Conservation (phyloP, 805 yeast species). For the Starmerella stellata region DNA sequence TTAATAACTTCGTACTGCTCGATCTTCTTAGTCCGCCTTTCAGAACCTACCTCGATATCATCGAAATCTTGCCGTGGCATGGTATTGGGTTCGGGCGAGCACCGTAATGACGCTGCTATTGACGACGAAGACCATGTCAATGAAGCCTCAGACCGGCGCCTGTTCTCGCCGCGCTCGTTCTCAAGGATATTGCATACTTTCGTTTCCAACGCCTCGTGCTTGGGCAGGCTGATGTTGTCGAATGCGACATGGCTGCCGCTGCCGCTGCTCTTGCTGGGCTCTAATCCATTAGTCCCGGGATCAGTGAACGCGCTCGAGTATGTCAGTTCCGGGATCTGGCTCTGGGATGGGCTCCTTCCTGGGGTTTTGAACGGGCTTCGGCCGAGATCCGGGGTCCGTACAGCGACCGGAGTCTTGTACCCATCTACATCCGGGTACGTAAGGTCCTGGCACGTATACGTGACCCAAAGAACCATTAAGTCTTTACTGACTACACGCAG, state of each 20-base stretch:
- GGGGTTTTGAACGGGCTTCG: too few relatives aligned
- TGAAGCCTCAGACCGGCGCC: not conserved
- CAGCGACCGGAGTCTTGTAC: not conserved
- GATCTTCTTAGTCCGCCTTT: constrained; percentile 52
- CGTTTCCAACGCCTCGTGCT: not conserved
- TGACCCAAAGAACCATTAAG: constrained; percentile 61
- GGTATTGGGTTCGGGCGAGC: not conserved
- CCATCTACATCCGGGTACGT: not conserved
- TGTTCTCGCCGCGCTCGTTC: not conserved
- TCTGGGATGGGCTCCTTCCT: not conserved
- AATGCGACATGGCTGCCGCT: too few relatives aligned
- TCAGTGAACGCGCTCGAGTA: not conserved
- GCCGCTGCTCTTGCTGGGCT: not conserved
- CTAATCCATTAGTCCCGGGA: too few relatives aligned
- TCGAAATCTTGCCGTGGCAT: not conserved
- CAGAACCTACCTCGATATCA: constrained; percentile 38
- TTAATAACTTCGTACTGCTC: constrained; percentile 53
- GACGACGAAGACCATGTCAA: not conserved
- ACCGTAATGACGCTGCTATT: not conserved
- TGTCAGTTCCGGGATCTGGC: not conserved
- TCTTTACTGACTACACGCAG: constrained; percentile 47
- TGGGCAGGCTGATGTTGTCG: not conserved
- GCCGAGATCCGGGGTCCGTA: too few relatives aligned
- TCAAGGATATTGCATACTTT: not conserved
- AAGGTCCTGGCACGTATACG: constrained; percentile 35